These are phyloP conservation scores for Canavalia gladiata DNA, from an alignment of 306 rosid genomes.

Conservation along the genomic window DNA sequence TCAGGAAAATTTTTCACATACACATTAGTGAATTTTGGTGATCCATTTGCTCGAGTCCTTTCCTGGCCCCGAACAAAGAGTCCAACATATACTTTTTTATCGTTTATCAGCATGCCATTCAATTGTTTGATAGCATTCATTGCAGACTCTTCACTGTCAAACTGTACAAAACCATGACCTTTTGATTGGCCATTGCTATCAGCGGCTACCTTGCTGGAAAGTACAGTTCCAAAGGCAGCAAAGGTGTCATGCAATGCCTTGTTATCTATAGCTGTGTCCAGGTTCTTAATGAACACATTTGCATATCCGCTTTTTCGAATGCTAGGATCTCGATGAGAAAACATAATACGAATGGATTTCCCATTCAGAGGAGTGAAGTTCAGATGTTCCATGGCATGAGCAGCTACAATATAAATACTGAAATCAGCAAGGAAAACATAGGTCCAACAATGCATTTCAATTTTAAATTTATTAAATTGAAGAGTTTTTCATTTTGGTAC, in stretches of 20 bases:
- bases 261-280: slow-evolving; percentile 80
- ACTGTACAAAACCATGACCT: slow-evolving; percentile 91
- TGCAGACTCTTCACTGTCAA: slow-evolving; percentile 74
- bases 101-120: slow-evolving; percentile 87
- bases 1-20: slow-evolving; percentile 83
- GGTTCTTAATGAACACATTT: slow-evolving; percentile 81
- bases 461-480: background rate
- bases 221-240: slow-evolving; percentile 64
- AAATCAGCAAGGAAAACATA: background rate
- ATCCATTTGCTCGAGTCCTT: slow-evolving; percentile 60
- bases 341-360: slow-evolving; percentile 69
- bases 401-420: slow-evolving; percentile 21
- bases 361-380: slow-evolving; percentile 37
- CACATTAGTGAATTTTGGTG: slow-evolving; percentile 75
- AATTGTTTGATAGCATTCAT: slow-evolving; percentile 65
- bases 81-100: slow-evolving; percentile 74
- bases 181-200: slow-evolving; percentile 76
- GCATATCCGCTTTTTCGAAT: slow-evolving; percentile 79
- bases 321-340: slow-evolving; percentile 88
- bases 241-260: slow-evolving; percentile 86
- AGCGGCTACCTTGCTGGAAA: slow-evolving; percentile 86
- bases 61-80: slow-evolving; percentile 70
- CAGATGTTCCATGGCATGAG: slow-evolving; percentile 22
- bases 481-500: background rate
- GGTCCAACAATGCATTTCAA: background rate